Evolutionary conservation across 2,329 filamentous ascomycete species (phyloP).

Genomic region (Cordyceps javanica): DNA sequence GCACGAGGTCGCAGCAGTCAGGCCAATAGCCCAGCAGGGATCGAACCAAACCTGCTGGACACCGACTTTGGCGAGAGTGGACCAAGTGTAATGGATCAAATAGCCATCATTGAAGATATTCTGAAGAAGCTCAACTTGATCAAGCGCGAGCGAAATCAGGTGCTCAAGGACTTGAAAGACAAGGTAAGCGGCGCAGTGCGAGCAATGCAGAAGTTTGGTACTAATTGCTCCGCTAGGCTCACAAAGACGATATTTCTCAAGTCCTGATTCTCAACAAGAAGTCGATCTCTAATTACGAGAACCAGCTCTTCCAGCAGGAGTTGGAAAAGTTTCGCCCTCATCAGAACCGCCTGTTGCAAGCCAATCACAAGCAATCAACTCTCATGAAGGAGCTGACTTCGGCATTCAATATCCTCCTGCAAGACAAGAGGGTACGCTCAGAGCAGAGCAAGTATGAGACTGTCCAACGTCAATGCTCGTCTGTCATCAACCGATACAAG

Average conservation of each 20-base stretch:
- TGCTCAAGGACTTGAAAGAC: slow-evolving; percentile 94
- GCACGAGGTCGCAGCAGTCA: slow-evolving; percentile 60
- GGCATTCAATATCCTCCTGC: slow-evolving; percentile 78
- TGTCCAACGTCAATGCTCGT: slow-evolving; percentile 74
- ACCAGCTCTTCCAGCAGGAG: slow-evolving; percentile 87
- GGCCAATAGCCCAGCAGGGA: slow-evolving; percentile 51
- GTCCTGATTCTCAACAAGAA: slow-evolving; percentile 98
- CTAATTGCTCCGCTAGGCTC: slow-evolving; percentile 53
- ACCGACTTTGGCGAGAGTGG: slow-evolving; percentile 81
- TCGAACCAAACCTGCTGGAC: slow-evolving; percentile 78
- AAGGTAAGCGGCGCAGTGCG: slow-evolving; percentile 60
- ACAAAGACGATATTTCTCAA: slow-evolving; percentile 95
- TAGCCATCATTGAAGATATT: slow-evolving; percentile 80
- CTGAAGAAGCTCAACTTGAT: slow-evolving; percentile 86
- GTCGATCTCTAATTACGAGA: slow-evolving; percentile 85
- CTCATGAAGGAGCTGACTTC: slow-evolving; percentile 91
- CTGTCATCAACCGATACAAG: slow-evolving; percentile 81
- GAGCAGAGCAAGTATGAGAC: slow-evolving; percentile 94
- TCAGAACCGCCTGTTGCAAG: slow-evolving; percentile 84
- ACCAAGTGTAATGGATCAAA: slow-evolving; percentile 81
- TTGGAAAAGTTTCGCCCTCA: slow-evolving; percentile 96
- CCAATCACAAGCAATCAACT: slow-evolving; percentile 89
- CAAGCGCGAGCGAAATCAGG: slow-evolving; percentile 85
- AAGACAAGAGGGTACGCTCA: slow-evolving; percentile 87
- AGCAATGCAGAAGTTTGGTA: background rate